Conservation (phyloP, 495 filamentous ascomycete species). For the Acidomyces sp. region DNA sequence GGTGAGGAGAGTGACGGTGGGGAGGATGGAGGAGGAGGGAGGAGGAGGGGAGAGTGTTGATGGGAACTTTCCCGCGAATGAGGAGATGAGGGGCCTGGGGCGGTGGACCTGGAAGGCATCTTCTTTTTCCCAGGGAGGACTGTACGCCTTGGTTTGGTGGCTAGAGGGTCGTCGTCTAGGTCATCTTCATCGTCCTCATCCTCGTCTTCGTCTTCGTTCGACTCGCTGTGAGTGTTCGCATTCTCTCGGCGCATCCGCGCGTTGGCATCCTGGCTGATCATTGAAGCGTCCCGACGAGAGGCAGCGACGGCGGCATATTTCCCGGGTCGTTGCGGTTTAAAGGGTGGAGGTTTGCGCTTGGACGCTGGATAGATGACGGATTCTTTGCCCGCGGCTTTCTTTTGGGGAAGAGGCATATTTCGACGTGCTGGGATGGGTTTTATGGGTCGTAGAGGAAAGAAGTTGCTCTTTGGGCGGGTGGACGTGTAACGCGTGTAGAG, state of each 20-base stretch:
- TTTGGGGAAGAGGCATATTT: constrained; percentile 12
- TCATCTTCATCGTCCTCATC: constrained; percentile 10
- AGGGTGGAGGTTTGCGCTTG: constrained; percentile 19
- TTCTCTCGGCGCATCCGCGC: neutral
- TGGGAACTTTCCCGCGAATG: neutral
- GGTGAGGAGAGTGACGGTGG: constrained; percentile 5
- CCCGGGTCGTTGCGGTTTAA: constrained; percentile 20
- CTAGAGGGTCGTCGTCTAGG: constrained; percentile 12
- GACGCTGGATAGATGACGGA: constrained; percentile 16
- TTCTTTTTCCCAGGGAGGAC: neutral
- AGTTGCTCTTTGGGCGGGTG: too few species aligned
- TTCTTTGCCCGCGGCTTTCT: constrained; percentile 16
- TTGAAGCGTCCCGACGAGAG: neutral
- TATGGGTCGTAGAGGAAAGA: too few species aligned
- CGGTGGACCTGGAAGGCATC: neutral
- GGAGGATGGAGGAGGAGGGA: neutral
- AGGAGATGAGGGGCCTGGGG: neutral
- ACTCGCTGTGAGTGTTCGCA: constrained; percentile 1
- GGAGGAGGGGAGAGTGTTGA: neutral
- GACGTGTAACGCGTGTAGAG: too few species aligned
- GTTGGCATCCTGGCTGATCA: neutral
- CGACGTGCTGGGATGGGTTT: too few species aligned
- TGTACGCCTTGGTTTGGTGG: constrained; percentile 1
- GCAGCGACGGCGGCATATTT: neutral
- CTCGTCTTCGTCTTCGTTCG: constrained; percentile 11